Evolutionary conservation across 306 rosid species (phyloP), one percentile per base, ranked within the genome.

Genomic region (Cotoneaster glaucophyllus): DNA sequence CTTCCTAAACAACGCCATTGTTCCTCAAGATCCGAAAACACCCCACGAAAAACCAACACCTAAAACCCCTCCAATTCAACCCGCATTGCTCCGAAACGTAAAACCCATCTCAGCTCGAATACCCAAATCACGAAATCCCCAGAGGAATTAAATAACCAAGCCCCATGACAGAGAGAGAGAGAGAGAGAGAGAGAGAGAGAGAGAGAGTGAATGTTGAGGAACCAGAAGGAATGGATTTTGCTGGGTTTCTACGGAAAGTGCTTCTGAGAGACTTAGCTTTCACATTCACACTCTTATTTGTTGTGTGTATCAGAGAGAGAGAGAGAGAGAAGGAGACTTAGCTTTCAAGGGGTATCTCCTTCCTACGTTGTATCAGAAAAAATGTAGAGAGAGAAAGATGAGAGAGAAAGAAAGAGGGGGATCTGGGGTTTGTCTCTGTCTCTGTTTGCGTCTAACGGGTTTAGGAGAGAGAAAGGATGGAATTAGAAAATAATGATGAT

Each of bases 1-100:
- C 87, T 92, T 92, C 26, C 97, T 81, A 69, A 96, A 96, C 79
- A 96, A 79, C 64, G 97, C 97, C 98, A 96, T 96, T 76, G 81
- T 74, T 52, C 71, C 44, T 71, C 67, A 83, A 87, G 91, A 90
- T 86, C 89, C 85, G 70, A 80, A 77, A 64, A 61, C 34, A 76
- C 57, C 80, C 72, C 45, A 70, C 68, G 44, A 77, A 66, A 67
- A 78, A 50, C 3, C 3, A 59, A 62, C 21, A 44, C 82, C 80
- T 76, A 84, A 15, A 64, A 80, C 31, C 57, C 73, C 85, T 82
- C 71, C 67, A 85, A 82, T 58, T 50, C 80, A 74, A 79, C 69
- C 84, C 80, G 81, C 91, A 90, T 84, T 85, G 76, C 77, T 41
- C 66, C 65, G 9, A 65, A 80, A 78, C 83, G 68, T 63, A 80